Conservation (phyloP, 345 rosid genomes). For the Lepidium didymum region DNA sequence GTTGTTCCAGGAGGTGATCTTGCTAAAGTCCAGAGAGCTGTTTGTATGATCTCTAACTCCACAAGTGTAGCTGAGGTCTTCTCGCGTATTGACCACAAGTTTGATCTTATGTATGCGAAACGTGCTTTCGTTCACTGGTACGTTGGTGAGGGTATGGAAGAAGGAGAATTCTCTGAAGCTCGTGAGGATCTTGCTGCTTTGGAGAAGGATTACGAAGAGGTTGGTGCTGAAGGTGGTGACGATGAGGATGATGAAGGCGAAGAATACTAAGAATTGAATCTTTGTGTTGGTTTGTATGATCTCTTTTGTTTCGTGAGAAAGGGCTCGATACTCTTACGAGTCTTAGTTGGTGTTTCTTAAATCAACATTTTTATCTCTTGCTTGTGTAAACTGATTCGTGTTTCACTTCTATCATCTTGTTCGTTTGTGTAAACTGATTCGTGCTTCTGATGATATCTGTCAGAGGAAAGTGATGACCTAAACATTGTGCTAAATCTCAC, state of each 20-base stretch:
- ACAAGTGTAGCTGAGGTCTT: constrained; percentile 81
- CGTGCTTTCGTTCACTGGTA: constrained; percentile 82
- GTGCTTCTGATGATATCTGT: neutral
- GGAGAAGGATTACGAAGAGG: constrained; percentile 78
- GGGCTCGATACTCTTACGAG: constrained; percentile 24
- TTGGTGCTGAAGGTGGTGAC: constrained; percentile 70
- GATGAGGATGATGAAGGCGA: constrained; percentile 61
- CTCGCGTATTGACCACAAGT: constrained; percentile 67
- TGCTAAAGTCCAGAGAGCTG: constrained; percentile 73
- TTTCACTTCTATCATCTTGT: neutral
- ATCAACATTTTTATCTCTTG: neutral
- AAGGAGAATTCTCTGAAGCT: constrained; percentile 75
- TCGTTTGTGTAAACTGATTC: neutral
- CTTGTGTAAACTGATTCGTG: neutral
- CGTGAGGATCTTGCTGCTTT: constrained; percentile 75
- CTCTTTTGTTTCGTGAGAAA: neutral
- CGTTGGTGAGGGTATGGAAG: constrained; percentile 85
- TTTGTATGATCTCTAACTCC: constrained; percentile 76
- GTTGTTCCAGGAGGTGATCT: constrained; percentile 82
- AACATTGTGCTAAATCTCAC: no score
- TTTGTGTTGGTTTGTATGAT: neutral
- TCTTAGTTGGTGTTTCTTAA: constrained; percentile 6
- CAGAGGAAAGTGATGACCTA: no score
- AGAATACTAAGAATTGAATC: constrained; percentile 37
- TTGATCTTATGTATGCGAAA: constrained; percentile 70